phyloP scores from a whole-genome alignment of 805 yeast genomes.

The Saturnispora sanitii region DNA sequence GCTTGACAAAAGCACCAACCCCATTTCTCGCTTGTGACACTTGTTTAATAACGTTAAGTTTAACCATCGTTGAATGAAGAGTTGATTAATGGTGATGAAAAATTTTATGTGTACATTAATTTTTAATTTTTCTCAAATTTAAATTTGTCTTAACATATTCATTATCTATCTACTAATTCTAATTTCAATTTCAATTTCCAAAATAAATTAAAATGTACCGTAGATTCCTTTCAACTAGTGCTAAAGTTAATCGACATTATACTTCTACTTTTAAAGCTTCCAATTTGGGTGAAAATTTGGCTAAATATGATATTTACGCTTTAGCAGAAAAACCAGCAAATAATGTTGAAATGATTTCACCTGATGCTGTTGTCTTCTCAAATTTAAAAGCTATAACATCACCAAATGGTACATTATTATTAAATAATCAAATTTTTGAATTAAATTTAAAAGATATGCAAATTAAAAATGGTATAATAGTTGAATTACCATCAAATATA shows the following conservation, averaged over 20 bases:
- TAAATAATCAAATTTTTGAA: conserved; percentile 54
- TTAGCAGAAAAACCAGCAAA: conserved; percentile 37
- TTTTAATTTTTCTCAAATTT: too few relatives aligned
- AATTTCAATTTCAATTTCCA: too few relatives aligned
- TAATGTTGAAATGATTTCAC: conserved; percentile 40
- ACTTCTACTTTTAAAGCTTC: conserved; percentile 26
- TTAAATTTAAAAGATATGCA: conserved; percentile 33
- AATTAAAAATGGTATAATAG: conserved; percentile 29
- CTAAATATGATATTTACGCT: conserved; percentile 37
- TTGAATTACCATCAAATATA: conserved; percentile 31
- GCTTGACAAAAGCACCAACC: conserved; percentile 59
- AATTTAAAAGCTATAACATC: conserved; percentile 40
- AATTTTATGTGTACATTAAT: too few relatives aligned
- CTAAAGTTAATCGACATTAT: conserved; percentile 12
- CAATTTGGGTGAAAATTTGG: conserved; percentile 28
- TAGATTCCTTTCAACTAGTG: conserved; percentile 11
- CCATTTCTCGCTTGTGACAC: conserved; percentile 64
- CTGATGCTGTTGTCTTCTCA: conserved; percentile 51
- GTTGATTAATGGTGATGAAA: neutral
- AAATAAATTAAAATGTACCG: too few relatives aligned
- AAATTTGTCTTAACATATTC: neutral
- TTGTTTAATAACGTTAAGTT: conserved; percentile 49
- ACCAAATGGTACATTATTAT: conserved; percentile 38
- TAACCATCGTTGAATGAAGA: conserved; percentile 18
- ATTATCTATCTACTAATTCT: too few relatives aligned